phyloP scores from a whole-genome alignment of 495 filamentous ascomycete genomes.

The Penicillium argentinense region DNA sequence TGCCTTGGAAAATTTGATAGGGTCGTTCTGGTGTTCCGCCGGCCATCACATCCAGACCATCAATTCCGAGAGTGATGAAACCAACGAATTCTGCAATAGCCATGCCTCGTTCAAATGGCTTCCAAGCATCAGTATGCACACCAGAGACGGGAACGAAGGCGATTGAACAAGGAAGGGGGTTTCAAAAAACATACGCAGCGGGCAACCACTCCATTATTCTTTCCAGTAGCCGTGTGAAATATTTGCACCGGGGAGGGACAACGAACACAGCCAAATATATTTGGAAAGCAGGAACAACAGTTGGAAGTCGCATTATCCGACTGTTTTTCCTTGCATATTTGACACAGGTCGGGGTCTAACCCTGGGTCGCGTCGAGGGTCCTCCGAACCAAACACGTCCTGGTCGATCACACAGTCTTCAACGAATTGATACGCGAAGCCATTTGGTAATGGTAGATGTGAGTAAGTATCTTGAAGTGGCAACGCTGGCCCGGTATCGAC shows the following conservation, averaged over 20 bases:
- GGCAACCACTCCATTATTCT: conserved; percentile 26
- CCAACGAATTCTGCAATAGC: conserved; percentile 25
- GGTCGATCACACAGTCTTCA: conserved; percentile 17
- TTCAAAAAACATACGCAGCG: conserved; percentile 11
- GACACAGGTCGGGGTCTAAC: conserved; percentile 12
- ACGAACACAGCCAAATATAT: conserved; percentile 18
- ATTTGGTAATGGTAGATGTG: conserved; percentile 10
- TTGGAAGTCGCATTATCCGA: conserved; percentile 15
- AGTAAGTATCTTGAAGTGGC: conserved; percentile 13
- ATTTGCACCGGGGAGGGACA: conserved; percentile 12
- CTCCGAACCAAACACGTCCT: not conserved
- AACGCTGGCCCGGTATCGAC: conserved; percentile 5
- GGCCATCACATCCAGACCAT: conserved; percentile 38
- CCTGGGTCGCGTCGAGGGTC: conserved; percentile 15
- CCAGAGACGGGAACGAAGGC: not conserved
- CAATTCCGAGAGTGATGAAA: conserved; percentile 21
- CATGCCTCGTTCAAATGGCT: conserved; percentile 22
- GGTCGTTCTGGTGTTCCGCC: conserved; percentile 6
- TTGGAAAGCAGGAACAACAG: conserved; percentile 19
- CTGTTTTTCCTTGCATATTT: conserved; percentile 14
- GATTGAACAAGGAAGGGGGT: not conserved
- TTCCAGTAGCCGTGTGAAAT: conserved; percentile 18
- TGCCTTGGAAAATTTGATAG: conserved; percentile 30
- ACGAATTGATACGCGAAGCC: conserved; percentile 21
- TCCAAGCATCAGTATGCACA: not conserved